phyloP scores from a whole-genome alignment of 2,329 filamentous ascomycete species.

The Scedosporium boydii region DNA sequence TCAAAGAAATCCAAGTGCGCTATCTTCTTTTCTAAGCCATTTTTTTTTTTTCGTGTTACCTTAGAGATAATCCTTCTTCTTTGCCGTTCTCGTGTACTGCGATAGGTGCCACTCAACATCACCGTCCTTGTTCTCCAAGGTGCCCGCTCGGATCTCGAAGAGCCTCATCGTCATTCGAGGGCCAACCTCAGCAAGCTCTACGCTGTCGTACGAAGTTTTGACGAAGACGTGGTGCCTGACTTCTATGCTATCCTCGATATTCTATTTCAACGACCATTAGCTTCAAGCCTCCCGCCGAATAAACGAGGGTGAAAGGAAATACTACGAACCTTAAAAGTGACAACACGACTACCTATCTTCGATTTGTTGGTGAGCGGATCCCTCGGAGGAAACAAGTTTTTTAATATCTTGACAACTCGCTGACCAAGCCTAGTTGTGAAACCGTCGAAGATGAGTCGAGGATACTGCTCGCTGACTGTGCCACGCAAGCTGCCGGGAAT shows the following conservation, averaged over 20 bases:
- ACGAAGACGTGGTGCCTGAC: constrained; percentile 80
- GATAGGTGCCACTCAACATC: constrained; percentile 96
- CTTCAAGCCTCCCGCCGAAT: not conserved
- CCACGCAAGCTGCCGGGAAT: constrained; percentile 82
- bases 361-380: constrained; percentile 55
- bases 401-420: constrained; percentile 79
- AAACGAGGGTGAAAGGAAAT: not conserved
- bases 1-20: not conserved
- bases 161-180: constrained; percentile 95
- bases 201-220: constrained; percentile 78
- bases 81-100: constrained; percentile 85
- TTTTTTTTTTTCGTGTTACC: not conserved
- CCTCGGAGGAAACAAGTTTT: constrained; percentile 87
- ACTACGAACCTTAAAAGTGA: constrained; percentile 61
- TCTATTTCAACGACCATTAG: constrained; percentile 24
- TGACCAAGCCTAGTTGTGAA: constrained; percentile 75
- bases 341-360: constrained; percentile 78
- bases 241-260: constrained; percentile 88
- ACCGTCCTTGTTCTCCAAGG: constrained; percentile 86
- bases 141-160: constrained; percentile 87
- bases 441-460: constrained; percentile 90
- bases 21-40: not conserved
- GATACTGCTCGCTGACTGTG: constrained; percentile 85
- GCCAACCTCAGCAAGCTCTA: constrained; percentile 82
- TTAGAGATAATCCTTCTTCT: constrained; percentile 93